phyloP scores from a whole-genome alignment of 352 stramenopile genomes.

The Pythium plurisporium region DNA sequence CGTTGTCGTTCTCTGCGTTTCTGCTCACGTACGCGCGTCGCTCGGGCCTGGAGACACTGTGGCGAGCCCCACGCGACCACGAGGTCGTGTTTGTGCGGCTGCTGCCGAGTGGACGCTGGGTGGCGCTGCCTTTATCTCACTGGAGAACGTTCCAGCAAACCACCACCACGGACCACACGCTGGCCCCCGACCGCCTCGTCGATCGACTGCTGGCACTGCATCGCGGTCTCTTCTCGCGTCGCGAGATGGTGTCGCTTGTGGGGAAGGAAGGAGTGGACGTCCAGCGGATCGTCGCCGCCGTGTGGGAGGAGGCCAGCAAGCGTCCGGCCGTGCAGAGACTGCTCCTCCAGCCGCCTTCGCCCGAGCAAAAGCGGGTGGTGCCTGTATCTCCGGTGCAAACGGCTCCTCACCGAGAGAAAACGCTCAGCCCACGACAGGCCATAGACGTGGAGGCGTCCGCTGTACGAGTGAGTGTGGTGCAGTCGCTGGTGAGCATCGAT shows the following conservation, averaged over 20 bases:
- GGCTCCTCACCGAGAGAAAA: too few relatives aligned
- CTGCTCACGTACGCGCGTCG: constrained; percentile 6
- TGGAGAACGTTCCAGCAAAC: not conserved
- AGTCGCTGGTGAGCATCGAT: constrained; percentile 46
- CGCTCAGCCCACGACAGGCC: not conserved
- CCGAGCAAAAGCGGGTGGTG: not conserved
- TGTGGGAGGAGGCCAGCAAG: not conserved
- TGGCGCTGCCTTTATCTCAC: not conserved
- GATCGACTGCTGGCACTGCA: constrained; percentile 1
- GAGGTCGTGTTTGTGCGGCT: not conserved
- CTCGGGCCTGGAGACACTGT: constrained; percentile 4
- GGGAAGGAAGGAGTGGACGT: too few relatives aligned
- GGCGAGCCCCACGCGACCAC: not conserved
- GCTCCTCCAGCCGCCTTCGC: not conserved
- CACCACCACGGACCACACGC: not conserved
- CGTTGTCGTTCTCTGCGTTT: constrained; percentile 17
- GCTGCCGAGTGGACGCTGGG: not conserved
- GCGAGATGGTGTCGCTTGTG: not conserved
- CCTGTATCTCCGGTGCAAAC: constrained; percentile 4
- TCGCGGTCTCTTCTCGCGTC: not conserved
- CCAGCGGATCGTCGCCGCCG: not conserved
- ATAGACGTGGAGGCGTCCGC: not conserved
- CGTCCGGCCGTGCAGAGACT: not conserved
- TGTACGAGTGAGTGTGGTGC: constrained; percentile 24
- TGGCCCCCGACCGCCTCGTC: not conserved